Conservation (phyloP, 306 rosid genomes). For the Gleditsia sinensis region DNA sequence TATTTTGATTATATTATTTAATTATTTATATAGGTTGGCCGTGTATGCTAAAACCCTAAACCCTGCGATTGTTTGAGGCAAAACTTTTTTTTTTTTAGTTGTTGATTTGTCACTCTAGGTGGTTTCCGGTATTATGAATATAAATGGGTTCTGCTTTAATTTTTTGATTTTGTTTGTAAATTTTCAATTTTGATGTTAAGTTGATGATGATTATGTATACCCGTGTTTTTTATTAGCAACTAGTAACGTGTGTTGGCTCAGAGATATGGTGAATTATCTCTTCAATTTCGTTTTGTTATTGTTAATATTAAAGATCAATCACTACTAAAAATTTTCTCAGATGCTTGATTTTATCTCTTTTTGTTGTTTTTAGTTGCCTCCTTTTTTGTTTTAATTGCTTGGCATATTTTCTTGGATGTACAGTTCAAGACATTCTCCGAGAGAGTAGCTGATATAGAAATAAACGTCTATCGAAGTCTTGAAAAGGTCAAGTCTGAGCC, state of each 20-base stretch:
- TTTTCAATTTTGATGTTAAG: not conserved
- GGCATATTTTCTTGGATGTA: not conserved
- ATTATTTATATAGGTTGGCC: not conserved
- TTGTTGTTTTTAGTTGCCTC: not conserved
- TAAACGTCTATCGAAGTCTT: constrained; percentile 73
- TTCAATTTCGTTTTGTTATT: not conserved
- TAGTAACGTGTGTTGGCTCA: not conserved
- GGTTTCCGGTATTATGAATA: not conserved
- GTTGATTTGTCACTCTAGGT: no score
- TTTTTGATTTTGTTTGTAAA: not conserved
- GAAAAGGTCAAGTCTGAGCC: constrained; percentile 71
- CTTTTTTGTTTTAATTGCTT: not conserved
- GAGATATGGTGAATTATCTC: not conserved
- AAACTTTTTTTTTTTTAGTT: not conserved
- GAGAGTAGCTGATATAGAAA: constrained; percentile 67
- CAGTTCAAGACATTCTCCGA: constrained; percentile 78
- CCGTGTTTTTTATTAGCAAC: not conserved
- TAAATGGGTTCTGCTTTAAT: not conserved
- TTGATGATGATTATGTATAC: not conserved
- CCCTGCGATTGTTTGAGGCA: constrained; percentile 7
- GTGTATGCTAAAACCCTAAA: constrained; percentile 41
- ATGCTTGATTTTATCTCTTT: not conserved
- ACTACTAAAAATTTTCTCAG: not conserved
- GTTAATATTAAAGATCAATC: not conserved
- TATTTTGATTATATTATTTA: not conserved